These are phyloP conservation scores for Entonaema liquescens DNA, from an alignment of 495 filamentous ascomycete genomes.

Conservation along the genomic window DNA sequence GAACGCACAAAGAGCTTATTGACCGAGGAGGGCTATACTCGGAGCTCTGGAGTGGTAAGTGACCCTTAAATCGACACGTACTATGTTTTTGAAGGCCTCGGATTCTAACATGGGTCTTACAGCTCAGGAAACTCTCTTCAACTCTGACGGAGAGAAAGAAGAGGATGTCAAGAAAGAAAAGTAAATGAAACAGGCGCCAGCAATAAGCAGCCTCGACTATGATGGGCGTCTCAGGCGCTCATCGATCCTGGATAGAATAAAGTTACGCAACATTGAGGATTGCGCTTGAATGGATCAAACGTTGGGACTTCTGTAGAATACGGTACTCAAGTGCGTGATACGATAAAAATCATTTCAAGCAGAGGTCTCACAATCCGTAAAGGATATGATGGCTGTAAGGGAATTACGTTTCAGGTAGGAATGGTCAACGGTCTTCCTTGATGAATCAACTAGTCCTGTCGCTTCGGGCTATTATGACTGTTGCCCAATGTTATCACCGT, in stretches of 20 bases:
- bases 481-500: not conserved
- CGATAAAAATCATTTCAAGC: not conserved
- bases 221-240: not conserved
- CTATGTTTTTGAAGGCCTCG: not conserved
- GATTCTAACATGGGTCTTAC: slow-evolving; percentile 31
- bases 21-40: slow-evolving; percentile 83
- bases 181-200: not conserved
- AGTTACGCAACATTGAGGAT: not conserved
- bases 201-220: not conserved
- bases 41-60: slow-evolving; percentile 87
- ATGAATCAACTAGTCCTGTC: not conserved
- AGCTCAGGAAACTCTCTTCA: slow-evolving; percentile 58
- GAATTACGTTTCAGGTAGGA: not conserved
- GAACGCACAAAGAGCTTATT: slow-evolving; percentile 85
- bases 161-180: not conserved
- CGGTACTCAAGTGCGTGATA: not conserved
- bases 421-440: not conserved
- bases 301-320: not conserved
- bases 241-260: not conserved
- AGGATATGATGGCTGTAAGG: not conserved
- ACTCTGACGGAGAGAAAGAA: slow-evolving; percentile 48
- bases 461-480: not conserved
- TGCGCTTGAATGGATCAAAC: not conserved
- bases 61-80: not conserved
- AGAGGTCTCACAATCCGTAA: not conserved